Percentiles rank a stretch among this genome's conserved stretches.
These are phyloP conservation scores for Leucaena leucocephala DNA, from an alignment of 306 rosid species.

Conservation along the genomic window DNA sequence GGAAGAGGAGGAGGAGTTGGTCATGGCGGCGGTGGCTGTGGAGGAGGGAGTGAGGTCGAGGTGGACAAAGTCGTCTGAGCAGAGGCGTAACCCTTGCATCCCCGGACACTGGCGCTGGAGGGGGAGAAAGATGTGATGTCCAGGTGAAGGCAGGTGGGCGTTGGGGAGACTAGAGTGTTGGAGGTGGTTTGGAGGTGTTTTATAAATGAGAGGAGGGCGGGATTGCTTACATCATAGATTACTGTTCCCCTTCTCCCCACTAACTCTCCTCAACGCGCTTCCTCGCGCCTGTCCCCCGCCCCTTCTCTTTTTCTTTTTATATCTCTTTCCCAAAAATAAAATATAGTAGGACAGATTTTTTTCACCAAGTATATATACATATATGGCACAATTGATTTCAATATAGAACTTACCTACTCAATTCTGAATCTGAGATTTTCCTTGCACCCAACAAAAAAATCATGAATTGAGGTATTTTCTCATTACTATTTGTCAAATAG, in stretches of 20 bases:
- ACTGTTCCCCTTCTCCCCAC: conserved; percentile 31
- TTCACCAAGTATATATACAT: no score
- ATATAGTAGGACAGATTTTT: neutral
- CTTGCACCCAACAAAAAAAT: no score
- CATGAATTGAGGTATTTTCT: no score
- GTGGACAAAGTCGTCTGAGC: conserved; percentile 68
- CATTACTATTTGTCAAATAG: no score
- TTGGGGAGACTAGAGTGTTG: conserved; percentile 10
- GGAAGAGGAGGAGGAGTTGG: neutral
- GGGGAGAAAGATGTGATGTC: conserved; percentile 68
- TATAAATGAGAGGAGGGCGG: conserved; percentile 38
- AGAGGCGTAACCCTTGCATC: conserved; percentile 85
- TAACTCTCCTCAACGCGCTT: neutral
- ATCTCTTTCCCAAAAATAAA: no score
- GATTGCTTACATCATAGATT: conserved; percentile 61
- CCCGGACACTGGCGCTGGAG: conserved; percentile 25
- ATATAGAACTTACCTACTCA: no score
- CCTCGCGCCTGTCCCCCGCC: conserved; percentile 35
- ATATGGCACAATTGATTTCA: no score
- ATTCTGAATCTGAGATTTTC: no score
- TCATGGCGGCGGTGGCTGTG: neutral
- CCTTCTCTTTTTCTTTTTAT: conserved; percentile 47
- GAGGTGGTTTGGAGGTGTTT: conserved; percentile 32
- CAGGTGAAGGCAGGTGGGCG: conserved; percentile 3
- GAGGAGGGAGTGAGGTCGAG: conserved; percentile 55